Conservation (phyloP, 2,329 filamentous ascomycete genomes). For the Aspergillaceae sp. region DNA sequence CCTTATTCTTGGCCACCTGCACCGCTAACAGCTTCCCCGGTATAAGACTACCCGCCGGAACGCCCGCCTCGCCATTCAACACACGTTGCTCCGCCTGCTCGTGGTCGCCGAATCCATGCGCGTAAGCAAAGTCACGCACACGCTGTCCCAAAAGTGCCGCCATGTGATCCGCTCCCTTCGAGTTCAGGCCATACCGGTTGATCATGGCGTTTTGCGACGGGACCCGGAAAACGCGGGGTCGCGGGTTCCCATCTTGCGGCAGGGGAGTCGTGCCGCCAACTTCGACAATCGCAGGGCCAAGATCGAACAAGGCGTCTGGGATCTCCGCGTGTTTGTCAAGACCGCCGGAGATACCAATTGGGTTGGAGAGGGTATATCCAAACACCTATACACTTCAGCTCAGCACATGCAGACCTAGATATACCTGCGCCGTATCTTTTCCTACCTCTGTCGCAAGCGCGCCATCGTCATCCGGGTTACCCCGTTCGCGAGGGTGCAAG, state of each 20-base stretch:
- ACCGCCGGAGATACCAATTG: conserved; percentile 88
- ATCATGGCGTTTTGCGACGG: conserved; percentile 78
- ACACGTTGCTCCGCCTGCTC: conserved; percentile 61
- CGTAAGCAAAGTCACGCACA: conserved; percentile 66
- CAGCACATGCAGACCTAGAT: conserved; percentile 1
- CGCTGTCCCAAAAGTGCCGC: conserved; percentile 69
- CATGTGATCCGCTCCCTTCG: conserved; percentile 77
- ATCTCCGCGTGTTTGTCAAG: conserved; percentile 92
- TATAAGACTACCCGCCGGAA: conserved; percentile 72
- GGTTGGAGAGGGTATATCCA: conserved; percentile 68
- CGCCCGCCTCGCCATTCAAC: conserved; percentile 64
- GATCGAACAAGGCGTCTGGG: conserved; percentile 70
- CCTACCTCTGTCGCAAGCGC: conserved; percentile 45
- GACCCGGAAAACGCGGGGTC: conserved; percentile 79
- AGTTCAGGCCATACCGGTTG: conserved; percentile 94
- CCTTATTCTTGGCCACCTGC: conserved; percentile 95
- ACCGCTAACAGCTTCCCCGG: conserved; percentile 74
- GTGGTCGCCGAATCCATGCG: conserved; percentile 56
- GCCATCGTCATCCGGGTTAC: conserved; percentile 46
- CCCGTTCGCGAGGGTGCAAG: conserved; percentile 74
- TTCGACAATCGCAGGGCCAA: conserved; percentile 82
- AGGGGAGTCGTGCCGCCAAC: conserved; percentile 81
- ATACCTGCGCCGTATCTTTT: not conserved
- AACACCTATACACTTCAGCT: conserved; percentile 50
- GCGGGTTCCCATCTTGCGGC: conserved; percentile 82